These are phyloP conservation scores for Fonsecaea monophora DNA, from an alignment of 2,329 filamentous ascomycete species.

Conservation along the genomic window DNA sequence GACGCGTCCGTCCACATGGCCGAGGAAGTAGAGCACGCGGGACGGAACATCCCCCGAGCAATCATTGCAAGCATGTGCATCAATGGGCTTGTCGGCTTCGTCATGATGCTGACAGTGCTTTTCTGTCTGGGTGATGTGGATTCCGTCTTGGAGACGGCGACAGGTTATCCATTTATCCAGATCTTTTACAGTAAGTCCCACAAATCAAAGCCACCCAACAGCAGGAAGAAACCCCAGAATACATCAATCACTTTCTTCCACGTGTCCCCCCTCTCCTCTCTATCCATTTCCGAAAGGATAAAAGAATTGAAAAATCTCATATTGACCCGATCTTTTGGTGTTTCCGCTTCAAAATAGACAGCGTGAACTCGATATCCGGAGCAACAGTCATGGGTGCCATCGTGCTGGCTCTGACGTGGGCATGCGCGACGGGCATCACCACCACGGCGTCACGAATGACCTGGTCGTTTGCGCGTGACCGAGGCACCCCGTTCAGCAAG, in stretches of 20 bases:
- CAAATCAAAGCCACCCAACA: background rate
- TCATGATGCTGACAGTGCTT: conserved; percentile 46
- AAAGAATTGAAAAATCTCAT: background rate
- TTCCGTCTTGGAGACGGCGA: conserved; percentile 42
- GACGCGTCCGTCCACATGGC: conserved; percentile 42
- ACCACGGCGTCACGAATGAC: conserved; percentile 41
- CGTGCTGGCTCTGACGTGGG: conserved; percentile 41
- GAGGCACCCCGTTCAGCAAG: conserved; percentile 36
- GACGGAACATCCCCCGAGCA: conserved; percentile 41
- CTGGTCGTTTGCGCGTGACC: conserved; percentile 40
- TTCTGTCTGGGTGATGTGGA: conserved; percentile 46
- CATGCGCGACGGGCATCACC: conserved; percentile 40
- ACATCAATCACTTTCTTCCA: background rate
- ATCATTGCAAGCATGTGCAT: conserved; percentile 42
- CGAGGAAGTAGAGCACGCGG: conserved; percentile 43
- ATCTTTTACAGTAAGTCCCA: conserved; percentile 40
- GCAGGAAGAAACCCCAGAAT: too few species aligned
- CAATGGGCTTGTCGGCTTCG: conserved; percentile 46
- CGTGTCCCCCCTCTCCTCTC: background rate
- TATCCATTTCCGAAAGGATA: too few species aligned
- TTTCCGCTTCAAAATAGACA: conserved; percentile 26
- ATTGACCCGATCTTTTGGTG: background rate
- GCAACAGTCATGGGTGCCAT: conserved; percentile 41
- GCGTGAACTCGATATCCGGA: conserved; percentile 37
- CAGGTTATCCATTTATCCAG: conserved; percentile 45